A percentile compares a stretch with the other conserved stretches of the same genome.
These are phyloP conservation scores for Boletus pseudo-olivaceus DNA, from an alignment of 768 basidiomycete species.

Conservation along the genomic window DNA sequence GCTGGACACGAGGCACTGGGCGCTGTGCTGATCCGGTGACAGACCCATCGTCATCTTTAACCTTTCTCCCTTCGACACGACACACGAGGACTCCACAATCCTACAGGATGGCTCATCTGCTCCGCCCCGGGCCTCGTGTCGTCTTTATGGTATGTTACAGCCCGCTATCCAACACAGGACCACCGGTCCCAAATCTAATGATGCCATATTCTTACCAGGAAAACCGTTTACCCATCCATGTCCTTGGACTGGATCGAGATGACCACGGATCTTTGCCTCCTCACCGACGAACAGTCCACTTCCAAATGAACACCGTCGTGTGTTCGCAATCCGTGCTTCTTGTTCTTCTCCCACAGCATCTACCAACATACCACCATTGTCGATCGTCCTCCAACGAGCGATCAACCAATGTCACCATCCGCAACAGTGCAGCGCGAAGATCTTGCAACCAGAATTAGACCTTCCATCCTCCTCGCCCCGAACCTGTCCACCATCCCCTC, in stretches of 20 bases:
- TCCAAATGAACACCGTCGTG: conserved; percentile 21
- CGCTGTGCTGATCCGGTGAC: neutral
- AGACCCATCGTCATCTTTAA: neutral
- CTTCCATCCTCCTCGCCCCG: conserved; percentile 16
- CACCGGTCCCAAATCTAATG: neutral
- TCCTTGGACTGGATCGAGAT: conserved; percentile 17
- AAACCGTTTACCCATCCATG: neutral
- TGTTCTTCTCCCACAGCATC: conserved; percentile 12
- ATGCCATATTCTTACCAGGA: neutral
- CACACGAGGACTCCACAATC: conserved; percentile 2
- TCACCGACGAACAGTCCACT: conserved; percentile 12
- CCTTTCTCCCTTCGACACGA: neutral
- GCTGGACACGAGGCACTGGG: conserved; percentile 5
- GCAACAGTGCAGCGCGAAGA: neutral
- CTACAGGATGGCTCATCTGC: conserved; percentile 13
- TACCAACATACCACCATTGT: conserved; percentile 1
- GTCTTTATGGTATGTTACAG: neutral
- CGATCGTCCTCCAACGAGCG: conserved; percentile 8
- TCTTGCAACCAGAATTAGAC: conserved; percentile 5
- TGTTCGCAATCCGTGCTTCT: neutral
- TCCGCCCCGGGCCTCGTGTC: neutral
- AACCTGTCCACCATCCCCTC: conserved; percentile 28
- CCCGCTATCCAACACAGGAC: neutral
- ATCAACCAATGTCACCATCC: conserved; percentile 12
- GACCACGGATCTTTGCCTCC: conserved; percentile 2